Evolutionary conservation across 495 filamentous ascomycete genomes (phyloP).

Genomic region (Aspergillus taichungensis): DNA sequence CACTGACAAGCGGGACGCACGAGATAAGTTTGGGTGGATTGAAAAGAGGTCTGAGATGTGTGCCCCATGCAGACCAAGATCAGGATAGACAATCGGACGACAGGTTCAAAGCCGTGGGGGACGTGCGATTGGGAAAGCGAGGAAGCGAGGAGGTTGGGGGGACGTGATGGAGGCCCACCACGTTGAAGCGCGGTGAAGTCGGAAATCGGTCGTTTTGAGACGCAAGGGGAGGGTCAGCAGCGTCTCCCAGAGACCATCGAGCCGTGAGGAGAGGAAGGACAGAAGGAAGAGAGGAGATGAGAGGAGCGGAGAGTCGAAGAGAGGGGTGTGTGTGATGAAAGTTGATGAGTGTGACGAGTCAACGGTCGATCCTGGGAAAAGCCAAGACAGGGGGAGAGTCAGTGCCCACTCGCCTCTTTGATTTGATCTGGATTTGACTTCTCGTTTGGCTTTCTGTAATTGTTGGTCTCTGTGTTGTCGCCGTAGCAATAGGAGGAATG

Average conservation of each 20-base stretch:
- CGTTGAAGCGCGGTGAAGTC: conserved; percentile 7
- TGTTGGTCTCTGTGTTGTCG: too few species aligned
- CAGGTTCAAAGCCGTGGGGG: conserved; percentile 12
- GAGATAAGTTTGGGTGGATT: conserved; percentile 16
- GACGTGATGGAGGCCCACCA: conserved; percentile 5
- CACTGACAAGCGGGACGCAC: conserved; percentile 19
- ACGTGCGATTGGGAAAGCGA: conserved; percentile 4
- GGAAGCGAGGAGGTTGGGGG: conserved; percentile 10
- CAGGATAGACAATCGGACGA: conserved; percentile 3
- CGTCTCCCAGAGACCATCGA: too few species aligned
- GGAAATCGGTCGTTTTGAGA: not conserved
- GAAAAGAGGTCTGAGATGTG: conserved; percentile 5
- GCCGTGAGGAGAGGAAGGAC: not conserved
- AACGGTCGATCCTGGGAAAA: conserved; percentile 4
- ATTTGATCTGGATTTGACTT: too few species aligned
- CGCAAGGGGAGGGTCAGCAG: conserved; percentile 1
- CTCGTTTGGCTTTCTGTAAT: too few species aligned
- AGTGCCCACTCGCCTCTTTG: conserved; percentile 1
- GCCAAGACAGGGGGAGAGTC: conserved; percentile 12
- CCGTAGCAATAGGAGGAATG: too few species aligned
- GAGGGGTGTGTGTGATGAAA: conserved; percentile 23
- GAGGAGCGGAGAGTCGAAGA: conserved; percentile 1
- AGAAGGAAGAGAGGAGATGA: conserved; percentile 8
- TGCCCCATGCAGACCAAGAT: conserved; percentile 7
- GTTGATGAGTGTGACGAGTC: conserved; percentile 33